phyloP scores from a whole-genome alignment of 345 rosid species.

The Turritis glabra region DNA sequence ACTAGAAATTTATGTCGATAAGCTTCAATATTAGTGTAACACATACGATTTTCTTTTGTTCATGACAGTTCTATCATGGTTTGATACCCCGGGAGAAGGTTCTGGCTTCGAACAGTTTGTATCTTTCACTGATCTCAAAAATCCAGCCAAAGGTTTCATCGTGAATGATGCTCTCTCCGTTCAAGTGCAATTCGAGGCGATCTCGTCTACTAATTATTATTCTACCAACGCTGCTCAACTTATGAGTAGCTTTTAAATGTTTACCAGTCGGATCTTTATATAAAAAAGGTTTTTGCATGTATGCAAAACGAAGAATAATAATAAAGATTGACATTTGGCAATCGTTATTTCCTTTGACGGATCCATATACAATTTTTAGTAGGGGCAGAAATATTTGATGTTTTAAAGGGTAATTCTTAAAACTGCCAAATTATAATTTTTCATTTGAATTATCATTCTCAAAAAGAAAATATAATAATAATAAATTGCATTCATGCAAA shows the following conservation, averaged over 20 bases:
- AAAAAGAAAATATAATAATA: no score
- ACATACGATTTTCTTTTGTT: neutral
- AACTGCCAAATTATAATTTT: no score
- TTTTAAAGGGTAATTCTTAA: no score
- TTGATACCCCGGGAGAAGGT: neutral
- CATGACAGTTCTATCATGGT: slow-evolving; percentile 18
- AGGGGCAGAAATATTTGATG: no score
- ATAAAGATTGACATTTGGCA: no score
- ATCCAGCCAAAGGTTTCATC: slow-evolving; percentile 17
- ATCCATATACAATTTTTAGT: no score
- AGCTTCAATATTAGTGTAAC: no score
- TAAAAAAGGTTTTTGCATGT: neutral
- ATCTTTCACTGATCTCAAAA: slow-evolving; percentile 3
- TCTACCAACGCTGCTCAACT: neutral
- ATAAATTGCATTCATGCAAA: no score
- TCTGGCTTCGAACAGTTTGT: slow-evolving; percentile 13
- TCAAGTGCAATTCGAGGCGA: slow-evolving; percentile 12
- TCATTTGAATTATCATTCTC: no score
- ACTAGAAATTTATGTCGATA: no score
- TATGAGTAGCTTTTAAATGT: neutral
- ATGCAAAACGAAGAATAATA: neutral
- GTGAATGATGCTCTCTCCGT: neutral
- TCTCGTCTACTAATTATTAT: slow-evolving; percentile 5
- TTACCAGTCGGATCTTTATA: no score
- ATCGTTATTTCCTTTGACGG: no score